Evolutionary conservation across 73 alveolate species (phyloP), one percentile per base, ranked within the genome.

Genomic region (Paramecium primaurelia): DNA sequence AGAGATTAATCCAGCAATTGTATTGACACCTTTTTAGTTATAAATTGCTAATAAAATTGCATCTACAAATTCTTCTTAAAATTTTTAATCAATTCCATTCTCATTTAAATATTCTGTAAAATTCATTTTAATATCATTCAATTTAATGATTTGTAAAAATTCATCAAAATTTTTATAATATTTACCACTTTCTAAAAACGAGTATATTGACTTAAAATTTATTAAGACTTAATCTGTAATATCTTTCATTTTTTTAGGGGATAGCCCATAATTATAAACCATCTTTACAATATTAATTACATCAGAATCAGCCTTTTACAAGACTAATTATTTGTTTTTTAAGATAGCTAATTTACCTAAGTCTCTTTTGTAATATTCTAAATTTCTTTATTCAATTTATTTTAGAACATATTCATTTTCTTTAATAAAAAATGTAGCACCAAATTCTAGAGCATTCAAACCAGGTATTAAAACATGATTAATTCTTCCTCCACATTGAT

Each of bases 361-460:
- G 9, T 75, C 59, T 38, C 88, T 75, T n/a, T 36, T 42, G 18
- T 75, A 38, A n/a, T 34, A n/a, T 38, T 36, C 26, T 36, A 75
- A 42, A n/a, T 75, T 75, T 38, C 37, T 38, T 75, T 42, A n/a
- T 9, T 75, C 88, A 0, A 38, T 25, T 25, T 75, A 75, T 30
- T 75, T 42, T 38, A 4, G 1, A 3, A 75, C 58, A 37, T 75
- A 75, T 75, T 75, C 37, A 75, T 75, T 75, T 11, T 75, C 58
- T 75, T 75, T n/a, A n/a, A 75, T 75, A 42, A 75, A 75, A 22
- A 75, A 38, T 30, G 88, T 75, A 18, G 88, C 88, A n/a, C 88
- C 88, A 30, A 75, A 75, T 75, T 75, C 88, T 8, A 75, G n/a
- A 5, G 68, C 68, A 75, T 18, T 25, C 22, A 42, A 8, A 2